phyloP scores from a whole-genome alignment of 208 protist genomes.

The Naegleria lovaniensis region DNA sequence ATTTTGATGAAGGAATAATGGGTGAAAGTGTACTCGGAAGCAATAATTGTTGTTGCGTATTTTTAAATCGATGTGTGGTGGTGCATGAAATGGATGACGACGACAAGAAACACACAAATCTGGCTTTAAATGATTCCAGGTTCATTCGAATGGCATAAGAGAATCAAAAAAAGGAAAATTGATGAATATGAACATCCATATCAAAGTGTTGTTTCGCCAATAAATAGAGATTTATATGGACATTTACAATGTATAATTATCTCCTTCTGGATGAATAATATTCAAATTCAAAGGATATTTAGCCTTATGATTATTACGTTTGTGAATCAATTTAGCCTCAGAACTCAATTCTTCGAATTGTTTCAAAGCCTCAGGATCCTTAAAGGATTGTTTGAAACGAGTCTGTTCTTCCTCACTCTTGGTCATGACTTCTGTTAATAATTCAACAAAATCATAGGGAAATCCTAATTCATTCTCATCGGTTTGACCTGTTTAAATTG shows the following conservation, averaged over 20 bases:
- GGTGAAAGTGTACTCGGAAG: no score
- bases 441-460: conserved; percentile 90
- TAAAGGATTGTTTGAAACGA: conserved; percentile 42
- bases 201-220: no score
- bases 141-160: no score
- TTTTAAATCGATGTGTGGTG: no score
- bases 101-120: no score
- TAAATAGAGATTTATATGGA: no score
- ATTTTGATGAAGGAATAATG: no score
- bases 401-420: conserved; percentile 55
- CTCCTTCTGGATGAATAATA: neutral
- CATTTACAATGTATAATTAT: neutral
- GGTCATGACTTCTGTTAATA: conserved; percentile 74
- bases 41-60: no score
- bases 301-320: conserved; percentile 75
- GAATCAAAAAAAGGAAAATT: no score
- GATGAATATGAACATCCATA: no score
- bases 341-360: conserved; percentile 65
- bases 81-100: no score
- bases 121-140: no score
- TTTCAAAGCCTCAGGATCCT: conserved; percentile 51
- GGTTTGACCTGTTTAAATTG: conserved; percentile 59
- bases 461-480: conserved; percentile 91
- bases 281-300: conserved; percentile 44
- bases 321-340: conserved; percentile 69